Evolutionary conservation across 768 basidiomycete genomes (phyloP).

Genomic region (Boletus patriciae): DNA sequence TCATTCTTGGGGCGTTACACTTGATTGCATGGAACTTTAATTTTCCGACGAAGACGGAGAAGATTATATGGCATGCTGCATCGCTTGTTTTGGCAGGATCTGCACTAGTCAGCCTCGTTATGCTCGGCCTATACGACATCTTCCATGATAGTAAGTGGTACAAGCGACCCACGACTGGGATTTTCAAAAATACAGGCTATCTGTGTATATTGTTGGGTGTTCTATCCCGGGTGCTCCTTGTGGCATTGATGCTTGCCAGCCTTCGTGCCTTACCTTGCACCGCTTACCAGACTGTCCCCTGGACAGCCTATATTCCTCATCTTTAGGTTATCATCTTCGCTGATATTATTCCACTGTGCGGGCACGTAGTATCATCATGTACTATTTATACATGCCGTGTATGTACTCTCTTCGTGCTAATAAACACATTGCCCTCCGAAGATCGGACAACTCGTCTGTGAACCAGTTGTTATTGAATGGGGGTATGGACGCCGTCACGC

Average conservation of each 20-base stretch:
- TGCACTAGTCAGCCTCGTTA: background rate
- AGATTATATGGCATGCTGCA: background rate
- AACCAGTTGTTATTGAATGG: too few relatives aligned
- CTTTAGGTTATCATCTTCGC: background rate
- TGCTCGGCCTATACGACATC: background rate
- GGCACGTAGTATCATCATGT: too few relatives aligned
- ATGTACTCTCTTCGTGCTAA: too few relatives aligned
- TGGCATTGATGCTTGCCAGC: constrained; percentile 2
- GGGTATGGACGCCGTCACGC: too few relatives aligned
- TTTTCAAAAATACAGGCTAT: too few relatives aligned
- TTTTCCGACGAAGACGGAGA: background rate
- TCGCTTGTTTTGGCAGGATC: background rate
- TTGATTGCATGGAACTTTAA: background rate
- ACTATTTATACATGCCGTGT: too few relatives aligned
- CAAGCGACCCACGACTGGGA: too few relatives aligned
- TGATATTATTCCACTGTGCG: too few relatives aligned
- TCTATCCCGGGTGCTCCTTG: background rate
- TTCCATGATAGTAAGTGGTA: too few relatives aligned
- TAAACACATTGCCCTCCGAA: too few relatives aligned
- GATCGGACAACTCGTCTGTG: too few relatives aligned
- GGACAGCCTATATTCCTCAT: constrained; percentile 3
- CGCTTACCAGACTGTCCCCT: background rate
- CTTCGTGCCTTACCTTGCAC: background rate
- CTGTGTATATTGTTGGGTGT: too few relatives aligned
- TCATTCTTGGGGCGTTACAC: background rate